These are phyloP conservation scores for Durio zibethinus DNA, from an alignment of 345 rosid genomes.

Conservation along the genomic window DNA sequence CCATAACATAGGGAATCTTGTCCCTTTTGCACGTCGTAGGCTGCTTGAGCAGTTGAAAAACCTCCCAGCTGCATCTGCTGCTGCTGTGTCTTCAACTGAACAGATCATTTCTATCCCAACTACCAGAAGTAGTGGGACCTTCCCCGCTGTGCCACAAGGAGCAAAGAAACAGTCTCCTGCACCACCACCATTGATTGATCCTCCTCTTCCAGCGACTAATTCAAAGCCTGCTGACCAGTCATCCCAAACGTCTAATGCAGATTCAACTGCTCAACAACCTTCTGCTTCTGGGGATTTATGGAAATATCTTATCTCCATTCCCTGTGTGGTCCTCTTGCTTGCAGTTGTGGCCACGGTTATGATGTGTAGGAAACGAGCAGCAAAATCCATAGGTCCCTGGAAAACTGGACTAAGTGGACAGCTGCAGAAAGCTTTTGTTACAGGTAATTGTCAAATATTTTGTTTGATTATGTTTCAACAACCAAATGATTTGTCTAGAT, in stretches of 20 bases:
- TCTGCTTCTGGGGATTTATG: constrained; percentile 32
- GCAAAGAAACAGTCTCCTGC: constrained; percentile 33
- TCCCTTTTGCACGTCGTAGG: constrained; percentile 47
- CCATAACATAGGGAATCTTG: constrained; percentile 29
- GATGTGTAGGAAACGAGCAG: constrained; percentile 47
- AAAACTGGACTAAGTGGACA: constrained; percentile 92
- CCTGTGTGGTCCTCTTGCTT: constrained; percentile 29
- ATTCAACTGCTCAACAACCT: constrained; percentile 16
- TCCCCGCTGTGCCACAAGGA: constrained; percentile 61
- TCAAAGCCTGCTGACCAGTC: constrained; percentile 6
- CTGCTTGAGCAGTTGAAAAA: constrained; percentile 64
- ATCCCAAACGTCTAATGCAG: constrained; percentile 12
- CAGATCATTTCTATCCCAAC: constrained; percentile 41
- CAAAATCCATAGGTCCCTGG: constrained; percentile 73
- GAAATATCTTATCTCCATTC: constrained; percentile 47
- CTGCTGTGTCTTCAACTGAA: constrained; percentile 26
- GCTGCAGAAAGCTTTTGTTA: constrained; percentile 80
- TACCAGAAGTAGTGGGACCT: constrained; percentile 73
- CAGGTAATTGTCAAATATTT: constrained; percentile 39
- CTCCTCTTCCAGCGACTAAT: constrained; percentile 9
- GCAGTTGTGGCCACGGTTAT: constrained; percentile 29
- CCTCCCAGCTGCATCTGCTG: constrained; percentile 51
- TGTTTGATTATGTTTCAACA: background rate
- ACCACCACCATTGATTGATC: constrained; percentile 17
- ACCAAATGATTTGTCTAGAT: background rate